Evolutionary conservation across 2,329 filamentous ascomycete species (phyloP).

Genomic region (Akanthomyces uredinophilus): DNA sequence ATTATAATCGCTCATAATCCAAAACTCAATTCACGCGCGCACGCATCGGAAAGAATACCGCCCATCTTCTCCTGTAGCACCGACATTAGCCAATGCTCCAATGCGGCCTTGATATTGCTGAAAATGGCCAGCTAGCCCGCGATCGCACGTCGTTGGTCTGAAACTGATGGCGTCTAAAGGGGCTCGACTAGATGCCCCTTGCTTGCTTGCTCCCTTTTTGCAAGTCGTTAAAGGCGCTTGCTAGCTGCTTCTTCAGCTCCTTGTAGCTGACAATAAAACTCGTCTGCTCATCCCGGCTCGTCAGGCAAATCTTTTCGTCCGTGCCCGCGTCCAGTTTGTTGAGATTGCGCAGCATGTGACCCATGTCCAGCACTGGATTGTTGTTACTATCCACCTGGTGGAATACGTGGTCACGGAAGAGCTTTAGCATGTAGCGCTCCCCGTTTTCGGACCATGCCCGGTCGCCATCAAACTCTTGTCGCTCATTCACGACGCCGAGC

Average conservation of each 20-base stretch:
- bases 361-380: constrained; percentile 77
- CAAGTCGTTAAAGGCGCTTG: constrained; percentile 54
- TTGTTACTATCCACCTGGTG: constrained; percentile 87
- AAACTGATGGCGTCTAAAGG: background rate
- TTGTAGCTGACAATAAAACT: constrained; percentile 85
- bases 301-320: constrained; percentile 79
- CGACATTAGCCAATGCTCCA: constrained; percentile 3
- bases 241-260: constrained; percentile 68
- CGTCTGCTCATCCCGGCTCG: constrained; percentile 86
- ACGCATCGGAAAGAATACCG: background rate
- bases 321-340: constrained; percentile 90
- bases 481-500: constrained; percentile 81
- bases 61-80: background rate
- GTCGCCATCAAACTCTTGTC: constrained; percentile 76
- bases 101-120: background rate
- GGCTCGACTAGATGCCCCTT: constrained; percentile 30
- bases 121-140: constrained; percentile 12
- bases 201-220: constrained; percentile 40
- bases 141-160: constrained; percentile 2
- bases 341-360: constrained; percentile 78
- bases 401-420: constrained; percentile 96
- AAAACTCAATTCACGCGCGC: background rate
- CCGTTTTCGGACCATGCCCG: constrained; percentile 85
- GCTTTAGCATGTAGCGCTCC: constrained; percentile 84
- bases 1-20: background rate